These are phyloP conservation scores for Buddleja alternifolia DNA, from an alignment of 257 asterid genomes.

Conservation along the genomic window DNA sequence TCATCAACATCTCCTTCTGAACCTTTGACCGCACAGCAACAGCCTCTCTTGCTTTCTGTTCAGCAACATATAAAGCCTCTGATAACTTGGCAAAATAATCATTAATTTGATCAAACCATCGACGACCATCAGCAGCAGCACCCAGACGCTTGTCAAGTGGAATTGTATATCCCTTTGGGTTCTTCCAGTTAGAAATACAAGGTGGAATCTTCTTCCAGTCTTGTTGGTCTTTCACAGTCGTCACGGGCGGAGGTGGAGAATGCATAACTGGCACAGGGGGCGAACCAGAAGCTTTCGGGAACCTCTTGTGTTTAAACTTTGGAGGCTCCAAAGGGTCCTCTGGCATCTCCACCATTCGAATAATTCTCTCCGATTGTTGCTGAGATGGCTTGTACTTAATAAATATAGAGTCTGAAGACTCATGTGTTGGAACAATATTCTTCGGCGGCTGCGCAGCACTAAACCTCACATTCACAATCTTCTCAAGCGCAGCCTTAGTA, in stretches of 20 bases:
- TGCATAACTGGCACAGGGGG: slow-evolving; percentile 98
- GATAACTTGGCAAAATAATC: slow-evolving; percentile 86
- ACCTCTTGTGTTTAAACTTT: slow-evolving; percentile 89
- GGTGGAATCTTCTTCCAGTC: slow-evolving; percentile 98
- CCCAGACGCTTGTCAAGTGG: slow-evolving; percentile 95
- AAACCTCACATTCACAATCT: slow-evolving; percentile 84
- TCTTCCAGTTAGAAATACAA: slow-evolving; percentile 95
- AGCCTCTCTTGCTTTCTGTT: slow-evolving; percentile 94
- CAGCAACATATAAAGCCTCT: slow-evolving; percentile 79
- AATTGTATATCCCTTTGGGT: slow-evolving; percentile 90
- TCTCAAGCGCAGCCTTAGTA: slow-evolving; percentile 91
- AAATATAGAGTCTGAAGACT: slow-evolving; percentile 75
- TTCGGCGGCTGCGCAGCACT: slow-evolving; percentile 98
- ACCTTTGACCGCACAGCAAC: slow-evolving; percentile 93
- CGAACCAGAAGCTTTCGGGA: slow-evolving; percentile 92
- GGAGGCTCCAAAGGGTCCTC: slow-evolving; percentile 96
- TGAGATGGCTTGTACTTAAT: slow-evolving; percentile 97
- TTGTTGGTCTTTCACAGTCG: slow-evolving; percentile 91
- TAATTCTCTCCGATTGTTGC: slow-evolving; percentile 91
- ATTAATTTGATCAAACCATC: slow-evolving; percentile 88
- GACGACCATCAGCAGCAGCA: slow-evolving; percentile 97
- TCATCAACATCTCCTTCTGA: slow-evolving; percentile 91
- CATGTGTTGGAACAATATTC: slow-evolving; percentile 75
- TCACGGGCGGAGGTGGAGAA: slow-evolving; percentile 91
- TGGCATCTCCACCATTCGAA: slow-evolving; percentile 93